Evolutionary conservation across 805 yeast genomes (phyloP), one percentile per base, ranked within the genome.

Genomic region (Candida broadrunensis): DNA sequence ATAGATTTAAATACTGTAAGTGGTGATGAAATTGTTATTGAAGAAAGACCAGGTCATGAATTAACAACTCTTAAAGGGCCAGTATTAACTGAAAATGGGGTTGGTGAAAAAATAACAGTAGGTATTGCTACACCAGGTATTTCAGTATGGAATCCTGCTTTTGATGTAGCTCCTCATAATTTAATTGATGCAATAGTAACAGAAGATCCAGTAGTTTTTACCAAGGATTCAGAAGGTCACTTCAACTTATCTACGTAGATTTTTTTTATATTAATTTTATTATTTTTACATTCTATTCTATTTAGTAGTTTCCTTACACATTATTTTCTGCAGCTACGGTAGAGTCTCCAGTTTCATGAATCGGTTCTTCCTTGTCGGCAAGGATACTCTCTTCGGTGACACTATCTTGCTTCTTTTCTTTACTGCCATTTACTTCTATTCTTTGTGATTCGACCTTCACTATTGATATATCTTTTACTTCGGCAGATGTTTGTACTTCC

Each of bases 121-220:
- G 85, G 86, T 30, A 76, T 85, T 43, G 96, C 97, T 1, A 93
- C 98, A 3, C 85, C 85, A 2, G 85, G 84, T 0, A 83, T 90
- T 24, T 67, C 73, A 4, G 96, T 89, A 2, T 91, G 97, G 97
- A 93, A 93, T 55, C 99, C 99, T 1, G 85, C 97, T 0, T 91
- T 91, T 55, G 99, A 91, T 56, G 88, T 93, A 13, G 88, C 98
- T 3, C 96, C 96, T 0, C 81, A 83, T 52, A 75, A 73, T 34
- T 66, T 84, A 29, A 89, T 91, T 40, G 97, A 89, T 56, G 86
- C 88, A 44, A 88, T 93, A 44, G 88, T 91, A 26, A 91, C 97
- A 1, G 98, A 91, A 63, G 77, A 79, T 40, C 77, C 78, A 2
- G 81, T 72, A 2, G 71, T 76, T 16, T 57, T 46, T 39, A 63